Base-by-base conservation (phyloP, 1,284 basidiomycete genomes). In the Phlebopus sp. region DNA sequence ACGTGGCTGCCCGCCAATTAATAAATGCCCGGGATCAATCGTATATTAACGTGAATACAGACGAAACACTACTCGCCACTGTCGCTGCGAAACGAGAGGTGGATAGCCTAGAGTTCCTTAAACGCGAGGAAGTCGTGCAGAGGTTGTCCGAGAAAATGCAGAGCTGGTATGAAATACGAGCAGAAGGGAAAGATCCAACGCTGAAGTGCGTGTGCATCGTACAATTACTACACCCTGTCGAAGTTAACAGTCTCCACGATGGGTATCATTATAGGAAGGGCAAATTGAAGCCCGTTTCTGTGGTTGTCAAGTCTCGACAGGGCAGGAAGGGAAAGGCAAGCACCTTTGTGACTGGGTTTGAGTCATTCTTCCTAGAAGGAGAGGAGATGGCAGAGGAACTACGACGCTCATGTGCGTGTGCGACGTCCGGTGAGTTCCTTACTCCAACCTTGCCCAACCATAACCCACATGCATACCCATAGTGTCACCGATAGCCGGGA, bases 361-460 rank as follows among this genome's bases (percentile, higher is more conserved):
- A 96, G 61, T 74, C 82, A 0, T 95, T 86, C 66, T 74, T 77
- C 4, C 67, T 92, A 18, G 71, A 79, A 31, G 76, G 81, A 1
- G 84, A 90, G 13, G 77, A 81, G 15, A 79, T 95, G 64, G 85
- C 86, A 1, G 90, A 93, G 37, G 89, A 91, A 49, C 69, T 95
- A 44, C 77, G 82, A 51, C 84, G 80, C 60, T 58, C 75, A 0
- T 94, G 91, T 58, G 91, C 91, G 2, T 82, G 85, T 37, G 78
- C 87, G 2, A 90, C 92, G 1, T 82, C 84, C 32, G 79, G 88
- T 89, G 53, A 50, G 69, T 52, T 17, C 10, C 32, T 19, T 53
- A 13, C 19, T 14, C 8, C 18, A 30, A 6, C 36, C 7, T 11
- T 17, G 14, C 11, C 46, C 37, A 27, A 31, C 38, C 7, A 48